Conservation (phyloP, 1,139 yeast species). For the Taphrina betulina region DNA sequence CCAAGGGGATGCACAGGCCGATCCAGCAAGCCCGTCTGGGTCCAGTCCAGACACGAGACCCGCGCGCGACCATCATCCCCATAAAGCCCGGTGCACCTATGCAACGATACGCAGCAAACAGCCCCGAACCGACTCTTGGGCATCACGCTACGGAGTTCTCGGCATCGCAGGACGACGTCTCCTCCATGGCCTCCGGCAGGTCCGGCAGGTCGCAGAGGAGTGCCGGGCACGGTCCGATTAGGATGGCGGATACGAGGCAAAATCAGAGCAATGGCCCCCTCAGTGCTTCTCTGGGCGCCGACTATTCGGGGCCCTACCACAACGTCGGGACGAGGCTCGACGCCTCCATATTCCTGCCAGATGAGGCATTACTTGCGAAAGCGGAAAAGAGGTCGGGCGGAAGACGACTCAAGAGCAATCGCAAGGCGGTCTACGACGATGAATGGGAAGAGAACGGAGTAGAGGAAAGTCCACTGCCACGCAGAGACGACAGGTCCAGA, state of each 20-base stretch:
- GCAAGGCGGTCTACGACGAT: not conserved
- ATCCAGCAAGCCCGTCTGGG: conserved; percentile 2
- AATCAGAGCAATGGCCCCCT: no score
- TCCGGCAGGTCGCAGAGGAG: conserved; percentile 10
- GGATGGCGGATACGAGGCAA: no score
- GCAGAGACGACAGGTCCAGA: no score
- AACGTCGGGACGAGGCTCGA: conserved; percentile 19
- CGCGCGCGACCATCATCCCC: conserved; percentile 25
- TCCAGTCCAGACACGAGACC: conserved; percentile 25
- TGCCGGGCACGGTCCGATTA: no score
- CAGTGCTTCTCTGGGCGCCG: not conserved
- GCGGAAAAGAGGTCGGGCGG: not conserved
- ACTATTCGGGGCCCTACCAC: conserved; percentile 8
- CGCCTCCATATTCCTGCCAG: conserved; percentile 6
- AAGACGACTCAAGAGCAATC: not conserved
- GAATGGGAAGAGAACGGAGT: conserved; percentile 14
- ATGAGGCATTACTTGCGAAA: not conserved
- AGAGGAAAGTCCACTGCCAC: no score
- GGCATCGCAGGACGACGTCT: conserved; percentile 16
- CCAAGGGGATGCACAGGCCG: conserved; percentile 4
- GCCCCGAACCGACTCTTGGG: not conserved
- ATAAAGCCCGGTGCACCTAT: conserved; percentile 1
- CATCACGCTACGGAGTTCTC: not conserved
- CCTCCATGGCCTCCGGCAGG: conserved; percentile 15
- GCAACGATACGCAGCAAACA: not conserved